Conservation (phyloP, 305 asterid species). For the Rubia balearica region DNA sequence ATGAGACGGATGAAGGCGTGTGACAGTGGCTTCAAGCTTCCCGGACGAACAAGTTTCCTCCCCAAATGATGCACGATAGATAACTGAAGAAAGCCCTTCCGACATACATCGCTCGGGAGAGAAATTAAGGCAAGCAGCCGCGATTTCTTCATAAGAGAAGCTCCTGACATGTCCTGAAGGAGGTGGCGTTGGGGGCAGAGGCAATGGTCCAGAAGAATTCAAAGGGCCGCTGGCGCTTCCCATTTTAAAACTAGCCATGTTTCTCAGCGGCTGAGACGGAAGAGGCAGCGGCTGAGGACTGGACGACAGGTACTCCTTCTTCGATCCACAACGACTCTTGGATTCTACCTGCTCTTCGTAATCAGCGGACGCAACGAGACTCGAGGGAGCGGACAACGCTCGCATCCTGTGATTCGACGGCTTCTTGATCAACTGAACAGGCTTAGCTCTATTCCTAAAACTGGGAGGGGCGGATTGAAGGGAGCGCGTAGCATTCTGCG, state of each 20-base stretch:
- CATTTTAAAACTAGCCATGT: constrained; percentile 66
- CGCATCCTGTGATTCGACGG: constrained; percentile 43
- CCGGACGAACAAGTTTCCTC: constrained; percentile 53
- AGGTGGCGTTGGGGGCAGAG: constrained; percentile 72
- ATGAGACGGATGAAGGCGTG: constrained; percentile 72
- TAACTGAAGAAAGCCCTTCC: constrained; percentile 88
- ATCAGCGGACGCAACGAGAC: constrained; percentile 57
- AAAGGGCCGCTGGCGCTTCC: constrained; percentile 57
- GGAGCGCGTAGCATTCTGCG: constrained; percentile 49
- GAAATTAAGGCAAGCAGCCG: constrained; percentile 91
- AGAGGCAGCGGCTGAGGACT: constrained; percentile 97
- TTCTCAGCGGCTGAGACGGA: constrained; percentile 66
- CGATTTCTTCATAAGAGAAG: constrained; percentile 74
- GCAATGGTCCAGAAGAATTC: constrained; percentile 79
- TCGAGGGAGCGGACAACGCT: constrained; percentile 86
- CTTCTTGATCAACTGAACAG: constrained; percentile 37
- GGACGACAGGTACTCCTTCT: constrained; percentile 58
- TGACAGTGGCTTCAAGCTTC: constrained; percentile 85
- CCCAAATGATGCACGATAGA: constrained; percentile 82
- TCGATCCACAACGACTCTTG: constrained; percentile 53
- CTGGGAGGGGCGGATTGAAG: constrained; percentile 95
- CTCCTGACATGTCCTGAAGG: constrained; percentile 48
- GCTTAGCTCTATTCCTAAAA: constrained; percentile 67
- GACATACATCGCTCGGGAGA: constrained; percentile 90
- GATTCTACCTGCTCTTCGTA: constrained; percentile 69